A percentile compares a stretch with the other conserved stretches of the same genome.
Evolutionary conservation across 2,329 filamentous ascomycete genomes (phyloP).

Genomic region (Xylaria sp.): DNA sequence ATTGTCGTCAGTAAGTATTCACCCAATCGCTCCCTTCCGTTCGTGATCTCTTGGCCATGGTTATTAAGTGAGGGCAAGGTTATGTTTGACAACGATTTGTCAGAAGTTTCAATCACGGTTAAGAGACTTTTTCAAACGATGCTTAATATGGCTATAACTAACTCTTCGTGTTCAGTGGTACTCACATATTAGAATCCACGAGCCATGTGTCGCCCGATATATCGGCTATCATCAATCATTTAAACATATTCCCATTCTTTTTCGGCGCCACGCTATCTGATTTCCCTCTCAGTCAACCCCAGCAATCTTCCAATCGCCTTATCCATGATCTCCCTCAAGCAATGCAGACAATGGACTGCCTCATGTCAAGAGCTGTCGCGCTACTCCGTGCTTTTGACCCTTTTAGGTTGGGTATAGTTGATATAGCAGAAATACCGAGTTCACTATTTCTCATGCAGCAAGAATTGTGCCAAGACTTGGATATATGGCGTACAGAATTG

Average conservation of each 20-base stretch:
- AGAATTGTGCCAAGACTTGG: slow-evolving; percentile 25
- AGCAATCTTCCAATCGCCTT: background rate
- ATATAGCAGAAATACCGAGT: slow-evolving; percentile 2
- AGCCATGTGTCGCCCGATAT: slow-evolving; percentile 27
- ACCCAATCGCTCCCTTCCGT: background rate
- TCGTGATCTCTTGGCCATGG: background rate
- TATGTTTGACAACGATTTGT: background rate
- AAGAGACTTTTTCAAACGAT: background rate
- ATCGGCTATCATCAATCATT: slow-evolving; percentile 30
- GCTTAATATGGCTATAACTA: background rate
- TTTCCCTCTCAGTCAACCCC: slow-evolving; percentile 28
- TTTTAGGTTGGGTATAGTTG: slow-evolving; percentile 12
- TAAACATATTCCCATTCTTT: slow-evolving; percentile 39
- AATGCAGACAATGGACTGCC: slow-evolving; percentile 24
- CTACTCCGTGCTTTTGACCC: slow-evolving; percentile 33
- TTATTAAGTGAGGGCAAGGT: background rate
- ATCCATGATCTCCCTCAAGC: slow-evolving; percentile 10
- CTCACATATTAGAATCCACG: slow-evolving; percentile 32
- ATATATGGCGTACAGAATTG: slow-evolving; percentile 27
- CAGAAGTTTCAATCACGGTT: background rate
- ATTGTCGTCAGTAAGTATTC: slow-evolving; percentile 41
- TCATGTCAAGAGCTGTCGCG: slow-evolving; percentile 29
- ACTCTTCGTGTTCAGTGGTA: slow-evolving; percentile 24
- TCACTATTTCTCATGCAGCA: slow-evolving; percentile 17
- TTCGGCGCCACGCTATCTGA: slow-evolving; percentile 30